Evolutionary conservation across 164 flowering plant species (phyloP).

Genomic region (Liquidambar formosana): DNA sequence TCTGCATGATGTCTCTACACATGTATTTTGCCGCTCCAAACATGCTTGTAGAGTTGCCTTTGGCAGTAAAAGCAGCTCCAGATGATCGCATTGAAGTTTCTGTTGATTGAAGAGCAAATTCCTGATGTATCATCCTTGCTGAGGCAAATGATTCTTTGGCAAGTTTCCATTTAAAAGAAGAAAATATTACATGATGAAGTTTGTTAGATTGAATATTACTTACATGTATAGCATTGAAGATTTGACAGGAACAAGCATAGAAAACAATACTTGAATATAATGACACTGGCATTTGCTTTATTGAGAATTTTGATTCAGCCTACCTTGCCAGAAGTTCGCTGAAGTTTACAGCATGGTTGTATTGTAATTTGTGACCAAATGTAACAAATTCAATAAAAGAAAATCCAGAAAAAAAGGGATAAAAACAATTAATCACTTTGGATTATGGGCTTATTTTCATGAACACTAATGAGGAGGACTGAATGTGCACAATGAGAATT

Average conservation of each 20-base stretch:
- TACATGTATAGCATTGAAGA: not conserved
- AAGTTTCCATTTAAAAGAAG: not conserved
- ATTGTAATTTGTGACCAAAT: not conserved
- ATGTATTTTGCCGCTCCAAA: conserved; percentile 17
- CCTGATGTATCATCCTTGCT: not conserved
- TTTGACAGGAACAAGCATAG: not conserved
- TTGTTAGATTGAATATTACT: not conserved
- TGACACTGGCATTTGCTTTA: not conserved
- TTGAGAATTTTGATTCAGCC: not conserved
- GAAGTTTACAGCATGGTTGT: not conserved
- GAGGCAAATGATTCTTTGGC: not conserved
- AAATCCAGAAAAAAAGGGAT: not conserved
- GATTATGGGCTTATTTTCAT: too few relatives aligned
- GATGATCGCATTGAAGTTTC: conserved; percentile 2
- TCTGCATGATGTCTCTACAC: not conserved
- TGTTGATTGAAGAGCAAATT: conserved; percentile 6
- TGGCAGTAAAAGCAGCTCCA: conserved; percentile 9
- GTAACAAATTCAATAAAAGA: not conserved
- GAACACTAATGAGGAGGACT: too few relatives aligned
- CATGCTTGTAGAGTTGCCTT: conserved; percentile 6
- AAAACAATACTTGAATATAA: not conserved
- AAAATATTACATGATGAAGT: not conserved
- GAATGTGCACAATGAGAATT: too few relatives aligned
- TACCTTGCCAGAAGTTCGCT: not conserved
- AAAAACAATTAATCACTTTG: too few relatives aligned